Percentiles rank a stretch among this genome's conserved stretches.
phyloP scores from a whole-genome alignment of 176 grass and related monocot genomes.

The Rhipidocladum racemiflorum region DNA sequence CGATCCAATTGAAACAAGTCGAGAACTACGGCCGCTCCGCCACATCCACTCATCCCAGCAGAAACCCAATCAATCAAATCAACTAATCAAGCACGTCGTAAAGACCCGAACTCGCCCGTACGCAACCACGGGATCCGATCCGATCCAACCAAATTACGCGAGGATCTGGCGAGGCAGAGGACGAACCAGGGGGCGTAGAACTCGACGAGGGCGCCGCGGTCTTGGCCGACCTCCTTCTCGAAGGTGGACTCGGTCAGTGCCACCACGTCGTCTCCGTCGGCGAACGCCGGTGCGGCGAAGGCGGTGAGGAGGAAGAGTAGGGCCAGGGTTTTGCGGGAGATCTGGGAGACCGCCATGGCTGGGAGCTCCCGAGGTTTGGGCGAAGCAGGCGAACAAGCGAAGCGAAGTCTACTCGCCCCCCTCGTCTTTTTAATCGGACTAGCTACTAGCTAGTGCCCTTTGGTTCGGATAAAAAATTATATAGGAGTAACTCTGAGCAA shows the following conservation, averaged over 20 bases:
- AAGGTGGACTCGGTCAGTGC: constrained; percentile 67
- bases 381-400: background rate
- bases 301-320: constrained; percentile 18
- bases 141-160: background rate
- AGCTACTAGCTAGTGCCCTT: too few relatives aligned
- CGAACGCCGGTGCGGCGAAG: constrained; percentile 8
- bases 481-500: too few relatives aligned
- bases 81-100: background rate
- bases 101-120: background rate
- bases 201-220: constrained; percentile 67
- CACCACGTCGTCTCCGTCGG: constrained; percentile 52
- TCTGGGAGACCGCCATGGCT: constrained; percentile 42
- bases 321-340: constrained; percentile 35
- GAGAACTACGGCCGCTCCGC: background rate
- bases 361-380: constrained; percentile 14
- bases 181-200: constrained; percentile 74
- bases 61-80: background rate
- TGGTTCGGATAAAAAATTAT: too few relatives aligned
- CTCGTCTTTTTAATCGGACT: background rate
- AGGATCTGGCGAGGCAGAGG: background rate
- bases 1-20: background rate
- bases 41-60: background rate
- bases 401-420: background rate
- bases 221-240: constrained; percentile 75
- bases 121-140: constrained; percentile 10